phyloP scores from a whole-genome alignment of 192 early-diverging fungal genomes.

The Linderina pennispora region DNA sequence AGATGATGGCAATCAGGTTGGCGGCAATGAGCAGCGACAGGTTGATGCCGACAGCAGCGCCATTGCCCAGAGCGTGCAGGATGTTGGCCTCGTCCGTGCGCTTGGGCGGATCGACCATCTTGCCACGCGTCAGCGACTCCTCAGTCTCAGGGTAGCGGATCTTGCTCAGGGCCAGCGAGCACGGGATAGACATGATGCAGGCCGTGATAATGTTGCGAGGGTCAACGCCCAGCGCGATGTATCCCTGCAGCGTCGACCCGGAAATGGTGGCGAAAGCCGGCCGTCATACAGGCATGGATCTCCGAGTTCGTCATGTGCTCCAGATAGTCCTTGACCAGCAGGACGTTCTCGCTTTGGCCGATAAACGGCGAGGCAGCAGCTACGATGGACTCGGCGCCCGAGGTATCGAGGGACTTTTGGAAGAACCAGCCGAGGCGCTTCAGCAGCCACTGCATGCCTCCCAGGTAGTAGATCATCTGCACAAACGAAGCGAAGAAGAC shows the following conservation, averaged over 20 bases:
- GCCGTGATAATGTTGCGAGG: slow-evolving; percentile 67
- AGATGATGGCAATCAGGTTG: slow-evolving; percentile 68
- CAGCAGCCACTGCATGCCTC: slow-evolving; percentile 77
- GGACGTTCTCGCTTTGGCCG: slow-evolving; percentile 75
- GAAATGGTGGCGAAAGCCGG: slow-evolving; percentile 90
- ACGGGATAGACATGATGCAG: slow-evolving; percentile 89
- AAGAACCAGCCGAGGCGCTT: slow-evolving; percentile 56
- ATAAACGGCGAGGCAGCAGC: slow-evolving; percentile 82
- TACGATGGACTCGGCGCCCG: slow-evolving; percentile 78
- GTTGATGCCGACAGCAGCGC: slow-evolving; percentile 74
- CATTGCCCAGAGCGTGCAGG: slow-evolving; percentile 76
- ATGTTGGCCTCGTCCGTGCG: slow-evolving; percentile 63
- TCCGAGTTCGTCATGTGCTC: slow-evolving; percentile 80
- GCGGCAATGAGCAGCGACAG: slow-evolving; percentile 70
- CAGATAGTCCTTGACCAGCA: slow-evolving; percentile 77
- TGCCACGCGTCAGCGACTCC: slow-evolving; percentile 69
- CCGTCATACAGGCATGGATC: slow-evolving; percentile 80
- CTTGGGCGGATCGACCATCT: slow-evolving; percentile 51
- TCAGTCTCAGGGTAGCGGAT: slow-evolving; percentile 80
- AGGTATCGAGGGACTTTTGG: slow-evolving; percentile 62
- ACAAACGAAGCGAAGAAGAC: slow-evolving; percentile 87
- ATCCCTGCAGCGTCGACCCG: slow-evolving; percentile 72
- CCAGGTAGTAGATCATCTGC: slow-evolving; percentile 76
- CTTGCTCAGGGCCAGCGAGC: slow-evolving; percentile 78
- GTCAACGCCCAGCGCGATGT: slow-evolving; percentile 63